Evolutionary conservation across 768 basidiomycete species (phyloP).

Genomic region (Boletus rex-veris): DNA sequence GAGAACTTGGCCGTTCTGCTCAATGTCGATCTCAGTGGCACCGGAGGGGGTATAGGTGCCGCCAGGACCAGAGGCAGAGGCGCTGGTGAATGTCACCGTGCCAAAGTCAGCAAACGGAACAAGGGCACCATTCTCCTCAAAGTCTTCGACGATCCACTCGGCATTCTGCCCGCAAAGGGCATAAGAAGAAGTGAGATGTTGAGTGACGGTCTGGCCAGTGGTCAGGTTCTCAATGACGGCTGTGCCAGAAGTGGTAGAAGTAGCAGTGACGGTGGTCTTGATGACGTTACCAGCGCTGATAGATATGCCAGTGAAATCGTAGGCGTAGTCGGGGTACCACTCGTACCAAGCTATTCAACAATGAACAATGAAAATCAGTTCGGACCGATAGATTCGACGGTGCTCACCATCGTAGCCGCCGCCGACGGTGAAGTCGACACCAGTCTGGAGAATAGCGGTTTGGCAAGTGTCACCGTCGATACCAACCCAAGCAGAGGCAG

Average conservation of each 20-base stretch:
- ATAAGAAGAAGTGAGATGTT: conserved; percentile 8
- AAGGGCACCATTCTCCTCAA: not conserved
- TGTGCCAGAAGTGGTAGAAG: conserved; percentile 18
- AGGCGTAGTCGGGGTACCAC: conserved; percentile 17
- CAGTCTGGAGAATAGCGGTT: conserved; percentile 19
- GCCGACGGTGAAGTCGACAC: conserved; percentile 10
- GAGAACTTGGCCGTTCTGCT: conserved; percentile 5
- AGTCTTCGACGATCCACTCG: conserved; percentile 27
- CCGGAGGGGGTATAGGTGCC: conserved; percentile 8
- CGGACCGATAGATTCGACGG: not conserved
- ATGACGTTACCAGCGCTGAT: conserved; percentile 17
- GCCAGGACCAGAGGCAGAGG: conserved; percentile 6
- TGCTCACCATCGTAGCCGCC: conserved; percentile 13
- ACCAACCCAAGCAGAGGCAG: conserved; percentile 23
- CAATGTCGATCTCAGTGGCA: conserved; percentile 9
- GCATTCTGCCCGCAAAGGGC: conserved; percentile 17
- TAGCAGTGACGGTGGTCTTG: conserved; percentile 13
- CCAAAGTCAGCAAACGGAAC: conserved; percentile 21
- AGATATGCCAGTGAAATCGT: conserved; percentile 13
- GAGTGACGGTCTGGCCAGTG: conserved; percentile 2
- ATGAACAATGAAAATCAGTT: not conserved
- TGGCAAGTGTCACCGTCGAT: conserved; percentile 19
- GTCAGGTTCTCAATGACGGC: conserved; percentile 21
- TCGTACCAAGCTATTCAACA: conserved; percentile 21
- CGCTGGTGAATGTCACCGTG: conserved; percentile 16